These are phyloP conservation scores for Teratosphaeria nubilosa DNA, from an alignment of 2,329 filamentous ascomycete genomes.

Conservation along the genomic window DNA sequence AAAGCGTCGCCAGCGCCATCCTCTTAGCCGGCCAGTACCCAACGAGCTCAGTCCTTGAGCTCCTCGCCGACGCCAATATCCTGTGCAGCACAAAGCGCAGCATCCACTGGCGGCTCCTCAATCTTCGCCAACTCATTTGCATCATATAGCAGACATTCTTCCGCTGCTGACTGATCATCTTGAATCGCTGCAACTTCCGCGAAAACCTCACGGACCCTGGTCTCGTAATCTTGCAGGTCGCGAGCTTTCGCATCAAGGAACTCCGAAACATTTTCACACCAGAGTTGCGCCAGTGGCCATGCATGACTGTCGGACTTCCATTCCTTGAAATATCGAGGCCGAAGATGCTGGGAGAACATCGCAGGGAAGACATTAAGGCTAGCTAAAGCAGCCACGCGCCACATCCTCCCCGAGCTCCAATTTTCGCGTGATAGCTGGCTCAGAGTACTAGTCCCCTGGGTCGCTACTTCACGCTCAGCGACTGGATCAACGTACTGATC, in stretches of 20 bases:
- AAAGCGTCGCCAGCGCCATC: not conserved
- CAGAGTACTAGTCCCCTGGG: not conserved
- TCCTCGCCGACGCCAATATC: not conserved
- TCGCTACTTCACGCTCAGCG: not conserved
- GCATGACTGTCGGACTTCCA: not conserved
- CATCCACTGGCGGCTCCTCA: not conserved
- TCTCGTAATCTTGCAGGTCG: not conserved
- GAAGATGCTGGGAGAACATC: not conserved
- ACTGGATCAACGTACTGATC: not conserved
- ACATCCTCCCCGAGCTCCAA: not conserved
- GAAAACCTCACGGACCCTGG: not conserved
- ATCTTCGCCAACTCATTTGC: not conserved
- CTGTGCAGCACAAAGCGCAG: not conserved
- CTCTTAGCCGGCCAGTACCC: not conserved
- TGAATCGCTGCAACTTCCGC: not conserved
- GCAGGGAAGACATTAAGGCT: not conserved
- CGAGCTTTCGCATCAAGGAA: not conserved
- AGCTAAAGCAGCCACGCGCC: not conserved
- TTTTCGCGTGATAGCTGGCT: not conserved
- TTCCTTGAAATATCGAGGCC: not conserved
- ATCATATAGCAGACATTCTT: not conserved
- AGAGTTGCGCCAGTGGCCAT: not conserved
- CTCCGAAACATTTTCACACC: not conserved
- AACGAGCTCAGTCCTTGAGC: not conserved
- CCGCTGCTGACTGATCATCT: not conserved